These are phyloP conservation scores for Fraxinus nigra DNA, from an alignment of 305 asterid genomes.

Conservation along the genomic window DNA sequence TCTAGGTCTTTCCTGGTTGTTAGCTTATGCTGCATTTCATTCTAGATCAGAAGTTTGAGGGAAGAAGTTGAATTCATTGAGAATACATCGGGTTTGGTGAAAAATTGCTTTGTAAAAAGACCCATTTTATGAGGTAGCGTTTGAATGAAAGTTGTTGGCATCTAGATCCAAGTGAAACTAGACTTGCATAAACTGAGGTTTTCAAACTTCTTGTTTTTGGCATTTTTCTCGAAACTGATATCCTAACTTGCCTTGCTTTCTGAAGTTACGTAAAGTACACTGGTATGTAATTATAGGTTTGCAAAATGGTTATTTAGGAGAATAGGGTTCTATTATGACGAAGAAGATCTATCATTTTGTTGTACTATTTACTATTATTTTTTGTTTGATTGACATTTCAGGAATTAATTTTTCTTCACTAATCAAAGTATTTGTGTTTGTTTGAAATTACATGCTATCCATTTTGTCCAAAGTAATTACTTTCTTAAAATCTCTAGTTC, in stretches of 20 bases:
- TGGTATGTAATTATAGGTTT: background rate
- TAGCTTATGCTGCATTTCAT: background rate
- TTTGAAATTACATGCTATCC: background rate
- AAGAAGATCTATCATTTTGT: background rate
- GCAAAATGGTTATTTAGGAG: background rate
- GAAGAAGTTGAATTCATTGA: background rate
- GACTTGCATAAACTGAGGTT: background rate
- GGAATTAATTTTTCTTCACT: background rate
- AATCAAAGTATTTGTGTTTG: background rate
- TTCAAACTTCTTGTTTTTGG: background rate
- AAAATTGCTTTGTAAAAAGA: background rate
- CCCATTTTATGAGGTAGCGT: background rate
- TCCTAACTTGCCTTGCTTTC: background rate
- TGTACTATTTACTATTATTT: background rate
- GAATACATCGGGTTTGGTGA: background rate
- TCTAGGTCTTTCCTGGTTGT: background rate
- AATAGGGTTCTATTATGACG: background rate
- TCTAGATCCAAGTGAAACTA: background rate
- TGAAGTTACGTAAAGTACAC: background rate
- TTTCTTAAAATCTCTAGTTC: slow-evolving; percentile 31
- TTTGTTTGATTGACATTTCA: background rate
- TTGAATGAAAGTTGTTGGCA: background rate
- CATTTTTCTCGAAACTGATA: background rate
- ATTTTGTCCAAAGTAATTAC: background rate
- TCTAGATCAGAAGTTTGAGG: background rate